Base-by-base conservation (phyloP, 139 green algal species). In the Chlamydomonas schloesseri region DNA sequence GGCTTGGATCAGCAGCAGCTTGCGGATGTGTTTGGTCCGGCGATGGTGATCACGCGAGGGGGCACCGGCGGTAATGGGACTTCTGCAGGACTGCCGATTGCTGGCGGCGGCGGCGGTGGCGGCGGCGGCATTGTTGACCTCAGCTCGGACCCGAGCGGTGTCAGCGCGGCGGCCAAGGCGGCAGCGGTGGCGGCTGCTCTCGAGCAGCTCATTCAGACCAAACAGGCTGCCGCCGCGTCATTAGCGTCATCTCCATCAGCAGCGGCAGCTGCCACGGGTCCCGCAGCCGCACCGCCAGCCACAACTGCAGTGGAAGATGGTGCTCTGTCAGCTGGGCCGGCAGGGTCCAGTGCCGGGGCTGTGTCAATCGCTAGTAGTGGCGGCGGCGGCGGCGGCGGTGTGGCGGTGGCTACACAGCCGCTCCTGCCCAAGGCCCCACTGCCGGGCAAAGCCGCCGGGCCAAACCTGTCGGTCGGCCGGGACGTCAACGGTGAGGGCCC, bases 401-500 rank as follows among this genome's bases (percentile, higher is more conserved):
- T 24, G 46, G 72, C 69, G 18, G 24, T 1, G 36, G 20, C 36
- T 3, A 24, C 18, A 31, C 1, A 28, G 73, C 71, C 37, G 29
- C 42, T 23, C 18, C 42, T 17, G 37, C 21, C 29, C 36, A 78
- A 21, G 42, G 11, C 24, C 23, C 29, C 73, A 0, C 26, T 42
- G 69, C 69, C 34, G 10, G 20, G 34, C 34, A n/a, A 55, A 20
- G 8, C 69, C 18, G 69, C 6, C 37, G 71, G 71, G 5, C 71
- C 71, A 4, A 37, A 20, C 11, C 24, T 83, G 1, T 64, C 34
- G 28, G 76, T 83, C 3, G 76, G 76, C 0, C 60, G 76, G 2
- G 76, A 83, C 42, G 18, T 83, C 4, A 83, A 83, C 76, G 76
- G 76, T 73, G 57, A 42, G 42, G 33, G 28, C 42, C n/a, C 13